phyloP scores from a whole-genome alignment of 805 yeast species.

The Nakazawaea ambrosiae region DNA sequence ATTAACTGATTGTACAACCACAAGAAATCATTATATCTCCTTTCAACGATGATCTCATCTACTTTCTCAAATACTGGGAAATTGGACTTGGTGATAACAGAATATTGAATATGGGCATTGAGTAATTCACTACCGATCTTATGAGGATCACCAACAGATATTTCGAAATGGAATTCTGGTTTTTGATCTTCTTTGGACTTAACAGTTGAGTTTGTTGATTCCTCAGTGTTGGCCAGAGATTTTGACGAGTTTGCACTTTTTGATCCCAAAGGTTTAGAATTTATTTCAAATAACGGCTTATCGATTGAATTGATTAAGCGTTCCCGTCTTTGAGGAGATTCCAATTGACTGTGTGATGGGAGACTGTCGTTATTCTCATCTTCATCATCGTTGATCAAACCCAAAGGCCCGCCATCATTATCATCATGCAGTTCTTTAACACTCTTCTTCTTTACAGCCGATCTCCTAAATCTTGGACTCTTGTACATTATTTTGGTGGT shows the following conservation, averaged over 20 bases:
- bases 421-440: conserved; percentile 15
- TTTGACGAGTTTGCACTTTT: conserved; percentile 27
- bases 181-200: neutral
- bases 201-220: too few relatives aligned
- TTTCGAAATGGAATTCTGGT: conserved; percentile 32
- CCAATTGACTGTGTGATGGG: too few relatives aligned
- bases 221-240: neutral
- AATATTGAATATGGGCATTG: conserved; percentile 81
- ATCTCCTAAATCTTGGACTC: conserved; percentile 39
- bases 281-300: conserved; percentile 47
- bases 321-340: conserved; percentile 17
- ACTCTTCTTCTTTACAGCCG: conserved; percentile 1
- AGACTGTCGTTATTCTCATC: too few relatives aligned
- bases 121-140: conserved; percentile 83
- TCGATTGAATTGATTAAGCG: conserved; percentile 37
- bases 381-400: conserved; percentile 15
- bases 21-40: conserved; percentile 88
- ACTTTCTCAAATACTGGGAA: conserved; percentile 26
- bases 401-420: conserved; percentile 25
- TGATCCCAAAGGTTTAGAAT: conserved; percentile 13
- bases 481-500: conserved; percentile 37
- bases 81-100: conserved; percentile 57
- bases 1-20: conserved; percentile 91
- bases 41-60: conserved; percentile 50
- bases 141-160: conserved; percentile 82